These are phyloP conservation scores for Penicillium brevicompactum DNA, from an alignment of 2,329 filamentous ascomycete genomes.

Conservation along the genomic window DNA sequence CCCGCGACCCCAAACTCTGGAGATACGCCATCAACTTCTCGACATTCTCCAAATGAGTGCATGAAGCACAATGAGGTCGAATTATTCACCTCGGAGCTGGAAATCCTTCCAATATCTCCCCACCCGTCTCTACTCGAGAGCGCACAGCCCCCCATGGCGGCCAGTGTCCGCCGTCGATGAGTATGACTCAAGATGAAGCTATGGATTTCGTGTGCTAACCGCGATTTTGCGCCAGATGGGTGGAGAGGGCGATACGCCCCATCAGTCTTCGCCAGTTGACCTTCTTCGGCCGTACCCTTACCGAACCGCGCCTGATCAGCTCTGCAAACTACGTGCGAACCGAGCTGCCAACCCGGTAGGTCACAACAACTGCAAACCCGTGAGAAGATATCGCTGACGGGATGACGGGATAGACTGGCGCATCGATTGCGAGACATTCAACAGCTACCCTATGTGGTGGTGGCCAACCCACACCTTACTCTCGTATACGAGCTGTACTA, in stretches of 20 bases:
- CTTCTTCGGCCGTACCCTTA: slow-evolving; percentile 93
- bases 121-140: slow-evolving; percentile 30
- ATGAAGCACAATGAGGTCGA: slow-evolving; percentile 40
- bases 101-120: slow-evolving; percentile 25
- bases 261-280: slow-evolving; percentile 96
- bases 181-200: slow-evolving; percentile 38
- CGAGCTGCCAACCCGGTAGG: slow-evolving; percentile 81
- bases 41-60: slow-evolving; percentile 16
- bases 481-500: slow-evolving; percentile 98
- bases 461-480: slow-evolving; percentile 91
- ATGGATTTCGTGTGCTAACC: slow-evolving; percentile 14
- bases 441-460: slow-evolving; percentile 89
- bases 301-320: slow-evolving; percentile 83
- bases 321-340: slow-evolving; percentile 97
- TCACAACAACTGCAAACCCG: not conserved
- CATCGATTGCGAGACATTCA: slow-evolving; percentile 98
- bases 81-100: slow-evolving; percentile 38
- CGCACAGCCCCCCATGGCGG: slow-evolving; percentile 55
- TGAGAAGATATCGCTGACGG: not conserved
- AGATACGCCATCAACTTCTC: not conserved
- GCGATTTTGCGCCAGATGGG: slow-evolving; percentile 67
- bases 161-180: slow-evolving; percentile 63
- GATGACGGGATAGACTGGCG: slow-evolving; percentile 63
- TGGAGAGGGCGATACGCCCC: slow-evolving; percentile 86
- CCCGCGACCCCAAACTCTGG: slow-evolving; percentile 8